Percentiles rank a stretch among this genome's conserved stretches.
phyloP scores from a whole-genome alignment of 2,329 filamentous ascomycete species.

The Colletotrichum echinochloae region DNA sequence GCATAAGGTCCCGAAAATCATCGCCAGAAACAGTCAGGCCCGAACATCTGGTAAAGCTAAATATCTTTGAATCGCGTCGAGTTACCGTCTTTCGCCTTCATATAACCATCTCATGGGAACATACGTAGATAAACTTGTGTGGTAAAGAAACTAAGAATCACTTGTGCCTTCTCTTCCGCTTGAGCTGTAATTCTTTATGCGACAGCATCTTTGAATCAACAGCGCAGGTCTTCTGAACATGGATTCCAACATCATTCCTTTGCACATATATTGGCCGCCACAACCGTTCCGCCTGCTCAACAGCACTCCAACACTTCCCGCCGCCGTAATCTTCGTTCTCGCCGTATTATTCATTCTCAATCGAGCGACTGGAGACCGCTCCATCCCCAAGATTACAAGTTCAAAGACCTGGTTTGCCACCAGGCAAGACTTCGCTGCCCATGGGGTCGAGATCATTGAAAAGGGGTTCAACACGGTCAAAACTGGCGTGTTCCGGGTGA shows the following conservation, averaged over 20 bases:
- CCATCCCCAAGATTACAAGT: constrained; percentile 26
- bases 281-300: not conserved
- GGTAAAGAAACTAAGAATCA: not conserved
- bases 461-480: constrained; percentile 25
- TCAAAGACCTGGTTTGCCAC: constrained; percentile 31
- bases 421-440: constrained; percentile 25
- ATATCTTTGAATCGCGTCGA: no score
- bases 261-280: constrained; percentile 14
- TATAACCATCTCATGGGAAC: not conserved
- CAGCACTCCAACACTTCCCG: not conserved
- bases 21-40: not conserved
- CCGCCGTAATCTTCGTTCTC: not conserved
- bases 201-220: not conserved
- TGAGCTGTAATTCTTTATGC: not conserved
- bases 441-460: constrained; percentile 37
- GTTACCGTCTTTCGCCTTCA: not conserved
- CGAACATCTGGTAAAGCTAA: not conserved
- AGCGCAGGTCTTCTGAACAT: not conserved
- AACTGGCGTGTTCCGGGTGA: constrained; percentile 30
- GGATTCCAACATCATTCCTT: constrained; percentile 7
- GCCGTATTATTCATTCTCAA: not conserved
- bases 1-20: not conserved
- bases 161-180: not conserved
- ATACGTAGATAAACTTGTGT: not conserved
- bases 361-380: not conserved